Conservation (phyloP, 495 filamentous ascomycete genomes). For the Cercophora newfieldiana region DNA sequence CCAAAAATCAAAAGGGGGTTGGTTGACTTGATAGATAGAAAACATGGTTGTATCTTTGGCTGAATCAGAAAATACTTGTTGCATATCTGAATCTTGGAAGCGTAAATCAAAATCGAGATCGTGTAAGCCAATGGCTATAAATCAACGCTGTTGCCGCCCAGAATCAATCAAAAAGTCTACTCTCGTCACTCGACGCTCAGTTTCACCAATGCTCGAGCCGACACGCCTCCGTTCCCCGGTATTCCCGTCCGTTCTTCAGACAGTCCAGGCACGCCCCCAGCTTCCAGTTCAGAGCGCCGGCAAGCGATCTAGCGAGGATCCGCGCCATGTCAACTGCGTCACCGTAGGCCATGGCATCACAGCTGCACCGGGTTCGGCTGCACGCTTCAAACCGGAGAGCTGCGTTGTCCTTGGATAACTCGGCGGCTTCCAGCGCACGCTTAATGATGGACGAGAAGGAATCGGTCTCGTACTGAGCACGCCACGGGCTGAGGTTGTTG, state of each 20-base stretch:
- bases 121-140: no score
- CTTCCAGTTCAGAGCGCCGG: conserved; percentile 18
- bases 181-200: not conserved
- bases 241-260: conserved; percentile 9
- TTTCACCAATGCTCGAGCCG: conserved; percentile 20
- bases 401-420: not conserved
- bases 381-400: conserved; percentile 18
- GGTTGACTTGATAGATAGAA: not conserved
- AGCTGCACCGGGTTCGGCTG: conserved; percentile 5
- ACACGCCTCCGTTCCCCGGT: conserved; percentile 3
- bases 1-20: no score
- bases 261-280: conserved; percentile 23
- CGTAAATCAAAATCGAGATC: no score
- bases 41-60: no score
- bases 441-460: conserved; percentile 18
- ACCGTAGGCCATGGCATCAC: conserved; percentile 11
- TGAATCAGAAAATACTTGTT: not conserved
- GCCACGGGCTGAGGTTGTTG: conserved; percentile 21
- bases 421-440: conserved; percentile 9
- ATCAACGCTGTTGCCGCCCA: not conserved
- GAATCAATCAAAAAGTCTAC: not conserved
- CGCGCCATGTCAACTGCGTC: conserved; percentile 10
- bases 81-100: no score
- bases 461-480: conserved; percentile 25
- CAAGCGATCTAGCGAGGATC: not conserved